Evolutionary conservation across 805 yeast species (phyloP).

Genomic region (Candida adriatica): DNA sequence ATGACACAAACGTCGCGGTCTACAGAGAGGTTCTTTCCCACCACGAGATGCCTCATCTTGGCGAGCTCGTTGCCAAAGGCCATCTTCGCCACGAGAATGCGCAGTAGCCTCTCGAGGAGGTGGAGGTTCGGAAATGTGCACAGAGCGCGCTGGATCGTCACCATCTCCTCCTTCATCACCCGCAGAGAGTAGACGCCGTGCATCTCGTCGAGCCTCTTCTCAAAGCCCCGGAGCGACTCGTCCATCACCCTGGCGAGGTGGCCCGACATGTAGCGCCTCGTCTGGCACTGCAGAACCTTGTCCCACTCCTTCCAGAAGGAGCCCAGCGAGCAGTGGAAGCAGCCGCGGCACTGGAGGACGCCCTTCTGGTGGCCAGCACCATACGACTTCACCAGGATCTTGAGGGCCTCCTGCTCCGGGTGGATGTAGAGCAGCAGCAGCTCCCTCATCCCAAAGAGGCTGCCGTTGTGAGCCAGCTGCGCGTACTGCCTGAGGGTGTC

Average conservation of each 20-base stretch:
- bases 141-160: not conserved
- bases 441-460: slow-evolving; percentile 1
- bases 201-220: not conserved
- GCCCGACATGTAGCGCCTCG: slow-evolving; percentile 1
- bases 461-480: slow-evolving; percentile 3
- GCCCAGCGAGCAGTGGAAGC: slow-evolving; percentile 4
- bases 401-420: slow-evolving; percentile 3
- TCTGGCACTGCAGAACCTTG: not conserved
- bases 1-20: slow-evolving; percentile 1
- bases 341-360: slow-evolving; percentile 2
- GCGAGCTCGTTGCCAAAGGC: not conserved
- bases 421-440: slow-evolving; percentile 3
- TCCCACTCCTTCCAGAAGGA: slow-evolving; percentile 6
- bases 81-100: not conserved
- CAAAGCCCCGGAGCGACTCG: slow-evolving; percentile 1
- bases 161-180: not conserved
- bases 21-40: not conserved
- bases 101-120: not conserved
- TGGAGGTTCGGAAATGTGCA: not conserved
- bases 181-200: not conserved
- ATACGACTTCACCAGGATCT: slow-evolving; percentile 1
- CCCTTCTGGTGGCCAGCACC: slow-evolving; percentile 4
- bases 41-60: not conserved
- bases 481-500: slow-evolving; percentile 2
- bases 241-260: not conserved